phyloP scores from a whole-genome alignment of 805 yeast species.

The Wickerhamiella bombiphila region DNA sequence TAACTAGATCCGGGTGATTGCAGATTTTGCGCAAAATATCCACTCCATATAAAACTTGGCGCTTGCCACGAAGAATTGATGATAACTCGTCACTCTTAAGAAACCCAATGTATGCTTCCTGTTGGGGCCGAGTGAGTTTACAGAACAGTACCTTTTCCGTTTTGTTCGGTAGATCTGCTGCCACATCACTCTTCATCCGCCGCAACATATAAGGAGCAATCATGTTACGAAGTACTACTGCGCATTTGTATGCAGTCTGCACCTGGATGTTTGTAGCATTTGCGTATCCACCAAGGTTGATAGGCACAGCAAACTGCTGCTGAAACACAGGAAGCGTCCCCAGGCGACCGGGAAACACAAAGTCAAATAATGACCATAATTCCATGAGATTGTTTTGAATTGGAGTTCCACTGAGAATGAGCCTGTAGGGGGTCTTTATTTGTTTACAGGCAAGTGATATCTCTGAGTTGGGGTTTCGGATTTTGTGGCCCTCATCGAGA shows the following conservation, averaged over 20 bases:
- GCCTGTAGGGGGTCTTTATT: conserved; percentile 65
- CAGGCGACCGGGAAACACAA: conserved; percentile 83
- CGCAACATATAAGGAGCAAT: conserved; percentile 81
- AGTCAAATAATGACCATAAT: conserved; percentile 89
- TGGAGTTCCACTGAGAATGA: conserved; percentile 90
- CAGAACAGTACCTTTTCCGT: conserved; percentile 91
- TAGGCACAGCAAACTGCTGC: conserved; percentile 81
- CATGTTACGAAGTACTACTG: conserved; percentile 73
- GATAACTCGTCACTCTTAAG: conserved; percentile 60
- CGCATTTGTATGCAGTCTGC: conserved; percentile 92
- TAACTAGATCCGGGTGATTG: conserved; percentile 83
- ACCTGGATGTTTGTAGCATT: conserved; percentile 93
- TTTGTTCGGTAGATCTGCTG: conserved; percentile 84
- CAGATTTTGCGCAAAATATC: conserved; percentile 84
- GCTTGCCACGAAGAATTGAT: conserved; percentile 56
- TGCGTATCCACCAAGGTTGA: conserved; percentile 95
- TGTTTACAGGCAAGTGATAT: conserved; percentile 77
- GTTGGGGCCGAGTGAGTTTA: conserved; percentile 62
- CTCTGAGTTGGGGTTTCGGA: conserved; percentile 84
- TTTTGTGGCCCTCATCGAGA: conserved; percentile 93
- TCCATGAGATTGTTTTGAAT: conserved; percentile 87
- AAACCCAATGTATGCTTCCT: conserved; percentile 57
- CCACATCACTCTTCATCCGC: conserved; percentile 85
- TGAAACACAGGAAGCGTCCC: conserved; percentile 94
- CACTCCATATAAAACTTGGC: conserved; percentile 78